A percentile compares a stretch with the other conserved stretches of the same genome.
Conservation (phyloP, 2,329 filamentous ascomycete genomes). For the Phaeosphaeria sp. region DNA sequence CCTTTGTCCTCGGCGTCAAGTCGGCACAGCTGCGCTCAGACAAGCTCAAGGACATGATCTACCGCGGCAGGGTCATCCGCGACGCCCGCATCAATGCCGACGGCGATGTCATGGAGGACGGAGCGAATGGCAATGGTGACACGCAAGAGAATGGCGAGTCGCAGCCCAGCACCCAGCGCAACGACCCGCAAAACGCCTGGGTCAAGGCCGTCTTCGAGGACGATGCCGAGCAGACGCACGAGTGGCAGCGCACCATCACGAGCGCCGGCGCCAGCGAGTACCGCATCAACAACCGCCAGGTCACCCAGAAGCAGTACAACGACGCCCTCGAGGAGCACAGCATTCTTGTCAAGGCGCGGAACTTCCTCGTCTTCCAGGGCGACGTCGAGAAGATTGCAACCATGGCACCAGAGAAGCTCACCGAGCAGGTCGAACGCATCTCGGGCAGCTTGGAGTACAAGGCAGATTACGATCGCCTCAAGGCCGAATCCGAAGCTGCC, state of each 20-base stretch:
- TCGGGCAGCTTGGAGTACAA: conserved; percentile 96
- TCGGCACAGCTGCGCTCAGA: conserved; percentile 96
- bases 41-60: conserved; percentile 92
- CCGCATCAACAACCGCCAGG: conserved; percentile 90
- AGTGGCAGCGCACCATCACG: conserved; percentile 95
- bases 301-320: conserved; percentile 92
- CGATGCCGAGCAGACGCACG: conserved; percentile 91
- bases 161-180: conserved; percentile 67
- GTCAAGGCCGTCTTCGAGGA: conserved; percentile 99
- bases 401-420: conserved; percentile 92
- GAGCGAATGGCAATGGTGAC: conserved; percentile 43
- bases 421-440: conserved; percentile 93
- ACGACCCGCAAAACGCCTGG: conserved; percentile 94
- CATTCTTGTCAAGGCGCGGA: conserved; percentile 96
- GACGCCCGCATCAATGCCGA: conserved; percentile 93
- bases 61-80: conserved; percentile 90
- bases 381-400: conserved; percentile 97
- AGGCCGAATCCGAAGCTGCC: conserved; percentile 83
- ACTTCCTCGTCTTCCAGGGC: conserved; percentile 97
- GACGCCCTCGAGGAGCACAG: conserved; percentile 90
- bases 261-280: conserved; percentile 90
- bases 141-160: conserved; percentile 59
- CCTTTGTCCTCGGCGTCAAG: conserved; percentile 97
- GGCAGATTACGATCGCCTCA: conserved; percentile 88
- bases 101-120: conserved; percentile 69